Base-by-base conservation (phyloP, 2,329 filamentous ascomycete species). In the Neonectria magnoliae region DNA sequence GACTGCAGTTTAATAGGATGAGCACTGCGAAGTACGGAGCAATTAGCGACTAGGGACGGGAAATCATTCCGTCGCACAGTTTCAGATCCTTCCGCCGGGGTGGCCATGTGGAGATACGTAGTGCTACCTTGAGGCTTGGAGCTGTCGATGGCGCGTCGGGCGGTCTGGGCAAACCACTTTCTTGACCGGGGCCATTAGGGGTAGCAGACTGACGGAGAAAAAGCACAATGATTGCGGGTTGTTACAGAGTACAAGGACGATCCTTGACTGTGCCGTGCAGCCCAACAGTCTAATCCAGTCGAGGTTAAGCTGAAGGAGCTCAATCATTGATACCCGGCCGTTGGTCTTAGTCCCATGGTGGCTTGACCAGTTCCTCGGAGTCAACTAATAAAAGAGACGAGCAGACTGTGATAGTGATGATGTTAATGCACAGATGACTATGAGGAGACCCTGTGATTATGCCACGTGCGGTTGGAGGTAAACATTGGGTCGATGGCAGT, bases 161-260 rank as follows among this genome's bases (percentile, higher is more conserved):
- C 53, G 45, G 29, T 14, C 47, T 16, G n/a, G 10, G 33, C 31
- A 18, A 41, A 36, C 42, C 22, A 22, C 10, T 41, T 41, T 58
- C 22, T 33, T 18, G 20, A 51, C 45, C 10, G 25, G 47, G 33
- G n/a, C 27, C 13, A 20, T 10, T 9, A 36, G 48, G 18, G 20
- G 33, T 16, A 16, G 33, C 16, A 7, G 27, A n/a, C 18, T 31
- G 53, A 51, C 31, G 27, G 16, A 31, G 22, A 29, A 31, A 47
- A 57, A 38, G 47, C n/a, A 53, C 47, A 47, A 45, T 27, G 29
- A 52, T 29, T 38, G 36, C 44, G 47, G 59, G 25, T 55, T 16
- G 18, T 42, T 63, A 22, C 60, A 59, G 36, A 55, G 60, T 63
- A 22, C 60, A 59, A 44, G 60, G 60, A 20, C 45, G 20, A 55